Evolutionary conservation across 345 rosid genomes (phyloP).

Genomic region (Populus tremula): DNA sequence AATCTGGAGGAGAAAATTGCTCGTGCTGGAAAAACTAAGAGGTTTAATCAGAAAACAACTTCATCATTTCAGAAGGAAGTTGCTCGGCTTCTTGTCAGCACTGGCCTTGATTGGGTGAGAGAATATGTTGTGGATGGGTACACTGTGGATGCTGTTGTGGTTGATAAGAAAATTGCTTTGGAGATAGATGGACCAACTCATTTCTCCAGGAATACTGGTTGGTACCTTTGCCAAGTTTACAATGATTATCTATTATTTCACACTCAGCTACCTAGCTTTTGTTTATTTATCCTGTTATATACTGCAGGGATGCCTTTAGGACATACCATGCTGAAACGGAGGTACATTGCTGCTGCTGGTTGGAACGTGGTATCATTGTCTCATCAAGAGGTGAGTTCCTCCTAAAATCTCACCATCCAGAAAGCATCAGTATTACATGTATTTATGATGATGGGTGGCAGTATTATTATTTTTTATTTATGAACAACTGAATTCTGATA

Average conservation of each 20-base stretch:
- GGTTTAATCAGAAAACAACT: slow-evolving; percentile 77
- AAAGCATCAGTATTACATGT: background rate
- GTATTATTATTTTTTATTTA: background rate
- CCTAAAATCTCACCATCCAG: background rate
- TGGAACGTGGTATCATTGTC: slow-evolving; percentile 81
- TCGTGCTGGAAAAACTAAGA: slow-evolving; percentile 69
- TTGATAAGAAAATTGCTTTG: slow-evolving; percentile 76
- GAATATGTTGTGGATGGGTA: slow-evolving; percentile 73
- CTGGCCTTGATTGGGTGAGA: slow-evolving; percentile 85
- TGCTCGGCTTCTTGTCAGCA: slow-evolving; percentile 70
- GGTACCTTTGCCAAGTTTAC: slow-evolving; percentile 18
- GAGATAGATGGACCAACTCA: slow-evolving; percentile 96
- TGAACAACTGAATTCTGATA: background rate
- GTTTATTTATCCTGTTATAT: background rate
- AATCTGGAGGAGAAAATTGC: slow-evolving; percentile 65
- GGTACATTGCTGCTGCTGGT: slow-evolving; percentile 75
- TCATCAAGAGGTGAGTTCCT: slow-evolving; percentile 64
- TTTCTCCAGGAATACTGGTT: slow-evolving; percentile 85
- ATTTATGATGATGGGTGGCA: background rate
- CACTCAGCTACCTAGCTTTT: background rate
- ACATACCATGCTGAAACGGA: slow-evolving; percentile 75
- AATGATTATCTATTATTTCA: background rate
- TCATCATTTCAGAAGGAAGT: slow-evolving; percentile 94
- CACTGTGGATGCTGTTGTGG: slow-evolving; percentile 72
- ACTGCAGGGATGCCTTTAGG: slow-evolving; percentile 77